Evolutionary conservation across 768 basidiomycete genomes (phyloP), one percentile per base, ranked within the genome.

Genomic region (Steccherinum ochraceum): DNA sequence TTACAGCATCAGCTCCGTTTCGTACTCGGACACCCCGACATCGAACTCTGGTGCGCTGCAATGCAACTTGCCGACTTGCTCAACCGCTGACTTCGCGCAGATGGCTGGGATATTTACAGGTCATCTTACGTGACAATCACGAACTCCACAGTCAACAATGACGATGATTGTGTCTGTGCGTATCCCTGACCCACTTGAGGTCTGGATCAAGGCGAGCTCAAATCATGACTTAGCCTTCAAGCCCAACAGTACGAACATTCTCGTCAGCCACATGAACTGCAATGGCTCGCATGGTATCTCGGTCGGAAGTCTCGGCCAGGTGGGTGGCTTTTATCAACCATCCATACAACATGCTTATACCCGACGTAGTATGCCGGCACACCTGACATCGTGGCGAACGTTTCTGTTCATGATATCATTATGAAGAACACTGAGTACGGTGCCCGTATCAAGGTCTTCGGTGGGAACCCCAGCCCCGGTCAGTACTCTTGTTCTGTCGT

Each of bases 401-500:
- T 78, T 45, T 65, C 59, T 21, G 72, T 69, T 27, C 60, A 62
- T 23, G 72, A 77, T 50, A 61, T 78, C 27, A 64, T 66, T 20
- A 75, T 77, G 71, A 55, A 66, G 21, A 72, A 77, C 42, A 71
- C 73, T 2, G 63, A 74, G 55, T 75, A 78, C 51, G 77, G 75
- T 1, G 75, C 74, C 0, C 69, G 74, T n/a, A 77, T 78, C 66
- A 78, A 78, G 60, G 72, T 72, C 3, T 78, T 76, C 52, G 73
- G 72, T 3, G 76, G 74, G 0, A 69, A 67, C 23, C 70, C 74
- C 4, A 60, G 66, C 48, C 63, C 73, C 1, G 58, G 68, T 51
- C 65, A 49, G 58, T 55, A 18, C 21, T n/a, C 21, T 20, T 26
- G 1, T 52, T 12, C n/a, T 35, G 30, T 7, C 30, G 30, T 35